A percentile compares a stretch with the other conserved stretches of the same genome.
Conservation (phyloP, 768 basidiomycete genomes). For the Cystobasidium ongulense region DNA sequence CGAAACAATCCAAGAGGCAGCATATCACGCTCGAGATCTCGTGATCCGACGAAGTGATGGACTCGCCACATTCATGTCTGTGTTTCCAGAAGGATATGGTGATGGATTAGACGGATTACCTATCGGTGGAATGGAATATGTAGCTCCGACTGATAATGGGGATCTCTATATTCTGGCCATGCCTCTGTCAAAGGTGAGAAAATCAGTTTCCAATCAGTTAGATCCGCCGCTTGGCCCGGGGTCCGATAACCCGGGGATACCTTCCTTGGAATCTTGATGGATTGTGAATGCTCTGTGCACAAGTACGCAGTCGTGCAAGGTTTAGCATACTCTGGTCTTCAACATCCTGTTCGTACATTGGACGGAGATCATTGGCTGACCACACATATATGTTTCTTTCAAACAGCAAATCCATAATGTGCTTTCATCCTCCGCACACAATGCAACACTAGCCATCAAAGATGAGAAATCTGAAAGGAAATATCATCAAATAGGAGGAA, state of each 20-base stretch:
- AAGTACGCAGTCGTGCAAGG: no score
- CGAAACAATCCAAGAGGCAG: conserved; percentile 7
- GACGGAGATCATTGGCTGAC: no score
- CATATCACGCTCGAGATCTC: conserved; percentile 21
- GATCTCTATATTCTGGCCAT: conserved; percentile 30
- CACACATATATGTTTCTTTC: neutral
- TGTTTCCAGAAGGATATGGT: conserved; percentile 8
- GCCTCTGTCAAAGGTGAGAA: conserved; percentile 23
- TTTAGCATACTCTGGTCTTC: neutral
- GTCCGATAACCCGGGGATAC: neutral
- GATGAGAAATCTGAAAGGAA: conserved; percentile 16
- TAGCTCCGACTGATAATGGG: conserved; percentile 15
- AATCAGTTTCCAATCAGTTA: neutral
- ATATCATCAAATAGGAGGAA: conserved; percentile 8
- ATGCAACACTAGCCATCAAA: conserved; percentile 24
- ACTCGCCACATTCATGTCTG: conserved; percentile 26
- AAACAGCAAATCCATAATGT: conserved; percentile 1
- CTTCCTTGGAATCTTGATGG: no score
- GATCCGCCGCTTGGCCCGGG: neutral
- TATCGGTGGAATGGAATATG: conserved; percentile 28
- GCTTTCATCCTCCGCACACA: neutral
- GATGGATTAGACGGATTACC: conserved; percentile 20
- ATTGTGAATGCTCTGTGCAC: no score
- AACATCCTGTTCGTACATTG: no score
- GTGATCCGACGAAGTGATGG: conserved; percentile 10